Evolutionary conservation across 371 early-diverging fungal genomes (phyloP), one percentile per base, ranked within the genome.

Genomic region (Rhizopus microsporus): DNA sequence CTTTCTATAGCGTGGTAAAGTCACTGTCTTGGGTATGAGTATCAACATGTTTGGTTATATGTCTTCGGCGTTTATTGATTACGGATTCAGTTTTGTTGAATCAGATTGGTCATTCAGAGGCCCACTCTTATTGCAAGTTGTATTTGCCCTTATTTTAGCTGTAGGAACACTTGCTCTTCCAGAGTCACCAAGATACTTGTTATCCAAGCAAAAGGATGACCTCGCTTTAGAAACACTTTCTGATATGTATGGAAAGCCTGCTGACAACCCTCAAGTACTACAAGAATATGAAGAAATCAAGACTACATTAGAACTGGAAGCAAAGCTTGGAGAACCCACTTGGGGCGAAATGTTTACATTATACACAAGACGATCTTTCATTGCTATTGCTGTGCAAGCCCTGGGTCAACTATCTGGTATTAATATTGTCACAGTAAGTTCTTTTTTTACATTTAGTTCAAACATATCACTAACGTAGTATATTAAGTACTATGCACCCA

Each of bases 241-340:
- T 35, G 77, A 83, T 42, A 71, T 96, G 68, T 83, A 91, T 33
- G 81, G 82, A 45, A 66, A 66, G 30, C 79, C 80, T 31, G 68
- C 59, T 45, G 71, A 76, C 37, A 69, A 73, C 56, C 66, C 83
- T 4, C 74, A 63, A 6, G 89, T 93, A 8, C 50, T 74, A 6
- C 77, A 76, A 13, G 95, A 95, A 71, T 87, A 78, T 63, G 72
- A 84, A 12, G 84, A 86, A n/a, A 91, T 94, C 68, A 75, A 84
- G 57, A 82, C 82, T 32, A 71, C 78, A 37, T 70, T 92, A 34
- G 74, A 71, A 17, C 65, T 82, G 29, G 95, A 96, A 68, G 74
- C 82, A 10, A 80, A 72, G 4, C 74, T 87, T 33, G 88, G 87
- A 7, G 71, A 76, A 9, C 86, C 86, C 45, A 77, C 78, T 30